Evolutionary conservation across 768 basidiomycete species (phyloP), one percentile per base, ranked within the genome.

Genomic region (Leccinum fibrillosum): DNA sequence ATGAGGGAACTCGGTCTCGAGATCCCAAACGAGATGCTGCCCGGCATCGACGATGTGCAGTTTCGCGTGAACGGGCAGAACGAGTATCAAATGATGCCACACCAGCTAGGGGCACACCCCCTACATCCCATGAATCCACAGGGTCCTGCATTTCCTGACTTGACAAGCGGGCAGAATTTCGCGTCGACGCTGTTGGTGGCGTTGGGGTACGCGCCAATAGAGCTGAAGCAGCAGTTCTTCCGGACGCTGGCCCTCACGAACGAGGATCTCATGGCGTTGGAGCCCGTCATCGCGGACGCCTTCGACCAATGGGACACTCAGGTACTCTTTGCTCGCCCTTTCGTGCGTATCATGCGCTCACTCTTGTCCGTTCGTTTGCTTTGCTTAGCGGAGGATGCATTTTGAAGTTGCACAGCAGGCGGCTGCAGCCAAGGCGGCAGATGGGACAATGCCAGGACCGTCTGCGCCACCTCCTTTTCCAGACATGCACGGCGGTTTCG

Each of bases 281-380:
- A 92, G 67, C 88, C 89, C 26, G 77, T 90, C 64, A 86, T 93
- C 49, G 90, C 91, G 5, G 86, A 88, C 48, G 90, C 90, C 17
- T 93, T 89, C 82, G 91, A 93, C 57, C 86, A 88, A 42, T 93
- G 91, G 91, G 86, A 92, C 65, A 83, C 85, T 63, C 86, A 87
- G 71, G 90, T 91, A 67, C 56, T 28, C 2, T 2, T 34, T n/a
- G 37, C 19, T 26, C 10, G 49, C 30, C 8, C 45, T 32, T 30
- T 51, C 30, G 35, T 25, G 35, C 11, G 21, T 35, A 23, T 32
- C 52, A 15, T 47, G 9, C 12, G 11, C 52, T 68, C 49, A 56
- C 26, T 4, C 23, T 19, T 42, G 19, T 13, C 45, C 17, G 35
- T 48, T 34, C 50, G 28, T 10, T 19, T 44, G 42, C 19, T 44